Evolutionary conservation across 805 yeast species (phyloP).

Genomic region (Lipomyces orientalis): DNA sequence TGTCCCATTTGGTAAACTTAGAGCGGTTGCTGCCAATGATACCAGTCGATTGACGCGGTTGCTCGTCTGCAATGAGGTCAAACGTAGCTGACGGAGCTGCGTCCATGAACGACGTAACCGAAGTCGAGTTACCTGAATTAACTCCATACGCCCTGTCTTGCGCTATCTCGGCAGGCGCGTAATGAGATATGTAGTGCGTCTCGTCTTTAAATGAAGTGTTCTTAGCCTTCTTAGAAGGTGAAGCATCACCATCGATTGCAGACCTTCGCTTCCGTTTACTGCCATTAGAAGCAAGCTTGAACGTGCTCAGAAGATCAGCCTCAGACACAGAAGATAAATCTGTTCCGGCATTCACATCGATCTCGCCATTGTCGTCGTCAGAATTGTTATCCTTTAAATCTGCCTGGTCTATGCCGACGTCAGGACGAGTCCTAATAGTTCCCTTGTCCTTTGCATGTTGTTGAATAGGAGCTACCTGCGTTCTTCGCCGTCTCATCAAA

Average conservation of each 20-base stretch:
- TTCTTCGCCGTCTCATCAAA: slow-evolving; percentile 84
- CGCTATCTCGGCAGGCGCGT: slow-evolving; percentile 77
- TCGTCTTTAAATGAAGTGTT: slow-evolving; percentile 73
- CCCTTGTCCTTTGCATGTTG: slow-evolving; percentile 71
- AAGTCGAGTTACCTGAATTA: slow-evolving; percentile 36
- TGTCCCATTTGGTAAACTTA: slow-evolving; percentile 58
- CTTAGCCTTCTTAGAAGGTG: slow-evolving; percentile 42
- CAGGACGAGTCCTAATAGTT: slow-evolving; percentile 41
- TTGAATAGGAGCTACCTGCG: slow-evolving; percentile 87
- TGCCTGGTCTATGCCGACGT: slow-evolving; percentile 44
- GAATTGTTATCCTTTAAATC: background rate
- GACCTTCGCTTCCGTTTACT: slow-evolving; percentile 28
- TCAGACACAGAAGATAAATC: slow-evolving; percentile 49
- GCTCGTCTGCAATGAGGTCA: slow-evolving; percentile 77
- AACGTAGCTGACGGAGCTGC: slow-evolving; percentile 87
- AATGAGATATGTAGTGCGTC: slow-evolving; percentile 81
- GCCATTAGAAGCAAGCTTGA: slow-evolving; percentile 47
- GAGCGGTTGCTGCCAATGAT: slow-evolving; percentile 34
- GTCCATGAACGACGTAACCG: slow-evolving; percentile 67
- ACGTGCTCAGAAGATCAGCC: slow-evolving; percentile 48
- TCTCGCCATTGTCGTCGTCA: slow-evolving; percentile 45
- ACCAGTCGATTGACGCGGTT: slow-evolving; percentile 19
- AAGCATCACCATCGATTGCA: background rate
- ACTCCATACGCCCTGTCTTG: slow-evolving; percentile 78
- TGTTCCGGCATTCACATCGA: background rate